These are phyloP conservation scores for Xylaria intraflava DNA, from an alignment of 495 filamentous ascomycete species.

Conservation along the genomic window DNA sequence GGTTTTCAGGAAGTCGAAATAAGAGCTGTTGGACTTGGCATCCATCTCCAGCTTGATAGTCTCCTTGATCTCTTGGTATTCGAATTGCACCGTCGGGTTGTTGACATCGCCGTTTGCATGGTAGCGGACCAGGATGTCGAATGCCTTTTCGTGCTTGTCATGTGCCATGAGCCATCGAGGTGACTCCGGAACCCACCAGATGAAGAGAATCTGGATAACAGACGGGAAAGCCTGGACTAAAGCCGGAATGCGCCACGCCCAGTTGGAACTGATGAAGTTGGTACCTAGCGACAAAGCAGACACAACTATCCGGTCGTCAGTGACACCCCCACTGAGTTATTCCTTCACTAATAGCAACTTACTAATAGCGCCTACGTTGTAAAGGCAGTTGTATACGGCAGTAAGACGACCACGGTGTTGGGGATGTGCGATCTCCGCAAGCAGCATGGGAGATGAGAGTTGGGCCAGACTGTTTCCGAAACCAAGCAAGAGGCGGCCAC, in stretches of 20 bases:
- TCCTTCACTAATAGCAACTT: constrained; percentile 10
- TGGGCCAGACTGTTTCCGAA: constrained; percentile 54
- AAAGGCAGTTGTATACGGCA: constrained; percentile 60
- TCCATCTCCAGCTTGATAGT: constrained; percentile 49
- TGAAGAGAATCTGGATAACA: constrained; percentile 42
- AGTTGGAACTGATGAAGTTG: constrained; percentile 39
- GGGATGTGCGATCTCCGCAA: constrained; percentile 59
- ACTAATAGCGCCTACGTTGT: constrained; percentile 52
- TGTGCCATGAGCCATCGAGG: constrained; percentile 60
- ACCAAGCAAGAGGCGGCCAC: constrained; percentile 46
- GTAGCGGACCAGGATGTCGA: constrained; percentile 48
- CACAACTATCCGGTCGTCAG: constrained; percentile 28
- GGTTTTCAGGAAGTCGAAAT: constrained; percentile 56
- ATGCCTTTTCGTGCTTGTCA: constrained; percentile 57
- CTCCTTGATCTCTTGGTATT: constrained; percentile 55
- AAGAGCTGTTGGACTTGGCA: constrained; percentile 35
- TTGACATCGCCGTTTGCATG: constrained; percentile 53
- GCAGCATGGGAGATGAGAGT: constrained; percentile 54
- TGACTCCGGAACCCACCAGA: constrained; percentile 57
- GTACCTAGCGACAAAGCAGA: constrained; percentile 49
- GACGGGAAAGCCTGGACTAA: constrained; percentile 47
- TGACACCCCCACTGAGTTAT: neutral
- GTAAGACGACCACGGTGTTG: constrained; percentile 62
- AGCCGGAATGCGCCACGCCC: constrained; percentile 50
- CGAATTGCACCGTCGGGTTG: constrained; percentile 52